These are phyloP conservation scores for Taiozyma sp. DNA, from an alignment of 1,139 yeast species.

Conservation along the genomic window DNA sequence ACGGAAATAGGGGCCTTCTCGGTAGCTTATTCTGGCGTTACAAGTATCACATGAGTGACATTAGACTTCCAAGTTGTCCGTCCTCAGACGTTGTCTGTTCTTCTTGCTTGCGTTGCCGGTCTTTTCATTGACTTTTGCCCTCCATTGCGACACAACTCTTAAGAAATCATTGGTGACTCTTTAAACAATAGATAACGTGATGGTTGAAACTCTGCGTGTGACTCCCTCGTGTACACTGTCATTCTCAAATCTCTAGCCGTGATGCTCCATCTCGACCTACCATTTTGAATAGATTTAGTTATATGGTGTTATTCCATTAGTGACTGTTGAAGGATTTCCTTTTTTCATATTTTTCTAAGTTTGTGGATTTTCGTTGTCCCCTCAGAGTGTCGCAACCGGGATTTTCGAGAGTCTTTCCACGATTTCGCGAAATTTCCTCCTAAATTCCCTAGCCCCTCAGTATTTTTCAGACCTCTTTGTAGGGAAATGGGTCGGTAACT, in stretches of 20 bases:
- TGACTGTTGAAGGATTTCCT: neutral
- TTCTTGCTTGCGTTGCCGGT: neutral
- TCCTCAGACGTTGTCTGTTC: neutral
- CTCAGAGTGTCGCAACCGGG: slow-evolving; percentile 1
- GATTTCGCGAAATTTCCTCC: neutral
- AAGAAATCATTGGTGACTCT: neutral
- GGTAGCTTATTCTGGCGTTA: neutral
- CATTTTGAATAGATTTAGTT: slow-evolving; percentile 28
- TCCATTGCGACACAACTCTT: neutral
- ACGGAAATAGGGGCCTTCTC: neutral
- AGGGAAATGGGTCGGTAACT: neutral
- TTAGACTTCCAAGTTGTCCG: neutral
- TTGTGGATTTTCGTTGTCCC: neutral
- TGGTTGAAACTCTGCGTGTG: neutral
- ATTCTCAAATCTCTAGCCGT: neutral
- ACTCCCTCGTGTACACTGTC: neutral
- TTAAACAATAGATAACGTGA: neutral
- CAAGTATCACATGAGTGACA: neutral
- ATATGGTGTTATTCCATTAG: neutral
- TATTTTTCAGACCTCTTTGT: neutral
- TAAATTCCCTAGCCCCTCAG: neutral
- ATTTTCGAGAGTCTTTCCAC: neutral
- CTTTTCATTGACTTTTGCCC: neutral
- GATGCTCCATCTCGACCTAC: slow-evolving; percentile 22
- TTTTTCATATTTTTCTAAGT: neutral